Evolutionary conservation across 306 rosid species (phyloP).

Genomic region (Gillenia trifoliata): DNA sequence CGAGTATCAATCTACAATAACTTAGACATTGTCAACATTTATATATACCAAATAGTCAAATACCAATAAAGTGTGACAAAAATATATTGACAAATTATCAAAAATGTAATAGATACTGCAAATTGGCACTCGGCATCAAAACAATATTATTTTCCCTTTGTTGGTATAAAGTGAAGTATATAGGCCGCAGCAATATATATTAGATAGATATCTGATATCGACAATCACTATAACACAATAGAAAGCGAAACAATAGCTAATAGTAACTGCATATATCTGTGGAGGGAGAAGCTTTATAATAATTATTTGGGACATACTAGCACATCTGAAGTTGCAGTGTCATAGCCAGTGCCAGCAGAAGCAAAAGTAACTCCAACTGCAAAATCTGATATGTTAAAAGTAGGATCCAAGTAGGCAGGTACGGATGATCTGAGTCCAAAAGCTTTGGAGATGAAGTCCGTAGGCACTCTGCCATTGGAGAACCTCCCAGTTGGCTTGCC

Average conservation of each 20-base stretch:
- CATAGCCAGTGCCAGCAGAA: constrained; percentile 93
- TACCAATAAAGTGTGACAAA: too few species aligned
- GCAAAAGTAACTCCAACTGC: constrained; percentile 81
- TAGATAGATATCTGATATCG: background rate
- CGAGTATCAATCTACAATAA: background rate
- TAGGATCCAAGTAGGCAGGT: constrained; percentile 87
- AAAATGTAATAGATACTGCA: background rate
- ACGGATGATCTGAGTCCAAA: constrained; percentile 48
- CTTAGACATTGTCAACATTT: background rate
- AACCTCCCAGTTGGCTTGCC: constrained; percentile 83
- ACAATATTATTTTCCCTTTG: too few species aligned
- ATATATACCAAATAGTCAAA: too few species aligned
- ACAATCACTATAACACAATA: background rate
- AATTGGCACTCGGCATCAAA: background rate
- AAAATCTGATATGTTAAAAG: constrained; percentile 64
- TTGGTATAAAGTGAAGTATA: too few species aligned
- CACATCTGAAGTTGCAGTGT: constrained; percentile 79
- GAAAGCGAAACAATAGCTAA: background rate
- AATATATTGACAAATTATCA: background rate
- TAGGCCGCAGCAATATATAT: too few species aligned
- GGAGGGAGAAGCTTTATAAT: background rate
- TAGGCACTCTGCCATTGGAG: constrained; percentile 67
- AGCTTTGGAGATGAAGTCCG: constrained; percentile 69
- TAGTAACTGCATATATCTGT: background rate
- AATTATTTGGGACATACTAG: constrained; percentile 42